phyloP scores from a whole-genome alignment of 495 filamentous ascomycete genomes.

The Lindgomyces ingoldianus region DNA sequence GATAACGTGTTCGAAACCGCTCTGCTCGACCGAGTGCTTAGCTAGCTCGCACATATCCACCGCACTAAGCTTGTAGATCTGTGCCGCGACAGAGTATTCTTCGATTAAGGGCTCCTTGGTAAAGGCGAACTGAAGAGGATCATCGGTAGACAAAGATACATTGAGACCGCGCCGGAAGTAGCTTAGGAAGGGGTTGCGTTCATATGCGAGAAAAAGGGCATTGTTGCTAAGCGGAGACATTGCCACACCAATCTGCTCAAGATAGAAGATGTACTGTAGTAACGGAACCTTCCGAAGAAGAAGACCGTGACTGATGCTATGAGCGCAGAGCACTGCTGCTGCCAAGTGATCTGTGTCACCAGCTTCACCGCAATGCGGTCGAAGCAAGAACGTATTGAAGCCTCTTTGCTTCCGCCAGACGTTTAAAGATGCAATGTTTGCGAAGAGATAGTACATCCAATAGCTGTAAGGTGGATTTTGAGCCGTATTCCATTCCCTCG shows the following conservation, averaged over 20 bases:
- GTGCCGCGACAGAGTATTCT: conserved; percentile 95
- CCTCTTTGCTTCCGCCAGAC: conserved; percentile 84
- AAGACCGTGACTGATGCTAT: conserved; percentile 96
- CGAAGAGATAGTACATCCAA: conserved; percentile 96
- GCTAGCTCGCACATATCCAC: conserved; percentile 99
- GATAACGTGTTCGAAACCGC: conserved; percentile 84
- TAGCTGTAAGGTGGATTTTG: conserved; percentile 98
- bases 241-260: conserved; percentile 96
- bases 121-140: conserved; percentile 96
- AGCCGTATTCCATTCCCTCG: conserved; percentile 80
- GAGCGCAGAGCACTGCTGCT: conserved; percentile 87
- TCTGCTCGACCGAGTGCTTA: conserved; percentile 91
- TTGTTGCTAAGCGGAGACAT: conserved; percentile 99
- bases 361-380: conserved; percentile 95
- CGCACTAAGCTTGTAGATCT: conserved; percentile 96
- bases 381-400: conserved; percentile 92
- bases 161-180: conserved; percentile 95
- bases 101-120: conserved; percentile 98
- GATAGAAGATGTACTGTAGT: conserved; percentile 95
- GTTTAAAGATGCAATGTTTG: conserved; percentile 92
- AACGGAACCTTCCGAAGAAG: conserved; percentile 90
- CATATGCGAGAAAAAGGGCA: conserved; percentile 92
- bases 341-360: conserved; percentile 96
- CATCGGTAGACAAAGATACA: conserved; percentile 93
- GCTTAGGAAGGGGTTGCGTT: conserved; percentile 90